Base-by-base conservation (phyloP, 2,329 filamentous ascomycete species). In the Botrytis squamosa region DNA sequence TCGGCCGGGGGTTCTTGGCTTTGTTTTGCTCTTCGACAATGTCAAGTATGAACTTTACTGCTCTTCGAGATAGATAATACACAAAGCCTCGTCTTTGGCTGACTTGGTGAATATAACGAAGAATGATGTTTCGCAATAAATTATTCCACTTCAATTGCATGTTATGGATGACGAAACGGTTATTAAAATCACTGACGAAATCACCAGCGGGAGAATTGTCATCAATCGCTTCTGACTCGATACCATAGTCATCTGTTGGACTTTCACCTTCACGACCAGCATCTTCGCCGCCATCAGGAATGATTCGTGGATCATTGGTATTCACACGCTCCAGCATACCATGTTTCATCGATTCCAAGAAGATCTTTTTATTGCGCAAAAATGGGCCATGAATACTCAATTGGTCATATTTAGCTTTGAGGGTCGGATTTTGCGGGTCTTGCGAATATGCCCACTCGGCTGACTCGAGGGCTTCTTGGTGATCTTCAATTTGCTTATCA, bases 71-170 rank as follows among this genome's bases (percentile, higher is more conserved):
- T 84, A 98, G 92, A 83, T 99, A 99, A 84, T 99, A 99, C 44
- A 99, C 91, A 80, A 99, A 98, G 70, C 96, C 97, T 77, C 96
- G 91, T 70, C 96, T 89, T 83, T 99, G 97, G 81, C 95, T 94
- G 79, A 97, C 96, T 85, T 99, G 96, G 81, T 99, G 96, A 76
- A 96, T 97, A 82, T 99, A 99, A 38, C 96, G 93, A 59, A 99
- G 88, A 68, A 99, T 96, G 79, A 98, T 98, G 80, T 99, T 98
- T 74, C 96, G 90, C 55, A 99, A 84, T 18, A 95, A 89, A 79
- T 99, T 99, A 84, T 97, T 98, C 96, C 96, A 99, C 83, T 99
- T 99, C 73, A 99, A 85, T 80, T 99, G 96, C 81, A 97, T 89
- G 79, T 99, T 99, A 85, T 99, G 96, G 70, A 99, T 92, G 78